Evolutionary conservation across 1,139 yeast genomes (phyloP).

Genomic region (Pichia sp.): DNA sequence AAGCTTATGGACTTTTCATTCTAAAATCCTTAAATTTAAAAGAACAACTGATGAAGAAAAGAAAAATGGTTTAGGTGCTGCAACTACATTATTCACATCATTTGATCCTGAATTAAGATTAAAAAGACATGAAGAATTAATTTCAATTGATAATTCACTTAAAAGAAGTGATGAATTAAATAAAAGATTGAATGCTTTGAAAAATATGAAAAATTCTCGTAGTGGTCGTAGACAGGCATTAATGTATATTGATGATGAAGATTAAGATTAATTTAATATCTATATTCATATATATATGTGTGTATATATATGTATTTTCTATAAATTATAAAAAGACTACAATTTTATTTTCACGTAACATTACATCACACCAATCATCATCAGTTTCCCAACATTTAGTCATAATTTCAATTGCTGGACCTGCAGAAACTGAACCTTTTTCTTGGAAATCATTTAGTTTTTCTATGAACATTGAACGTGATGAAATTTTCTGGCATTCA

Average conservation of each 20-base stretch:
- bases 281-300: not conserved
- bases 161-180: conserved; percentile 24
- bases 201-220: conserved; percentile 17
- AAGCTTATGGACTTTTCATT: conserved; percentile 89
- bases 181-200: conserved; percentile 24
- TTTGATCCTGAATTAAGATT: conserved; percentile 29
- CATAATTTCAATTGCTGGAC: conserved; percentile 44
- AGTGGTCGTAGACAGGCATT: conserved; percentile 16
- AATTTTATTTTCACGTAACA: conserved; percentile 40
- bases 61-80: conserved; percentile 14
- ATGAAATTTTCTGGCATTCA: conserved; percentile 39
- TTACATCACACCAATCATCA: conserved; percentile 51
- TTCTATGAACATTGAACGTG: conserved; percentile 33
- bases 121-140: conserved; percentile 28
- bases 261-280: not conserved
- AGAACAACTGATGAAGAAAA: conserved; percentile 5
- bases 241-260: conserved; percentile 24
- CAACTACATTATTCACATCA: conserved; percentile 23
- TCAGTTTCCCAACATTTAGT: conserved; percentile 51
- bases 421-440: conserved; percentile 47
- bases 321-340: conserved; percentile 37
- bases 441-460: conserved; percentile 36
- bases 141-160: conserved; percentile 25
- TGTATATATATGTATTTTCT: not conserved
- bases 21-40: conserved; percentile 63